A percentile compares a stretch with the other conserved stretches of the same genome.
Evolutionary conservation across 495 filamentous ascomycete species (phyloP).

Genomic region (Oidiodendron maius): DNA sequence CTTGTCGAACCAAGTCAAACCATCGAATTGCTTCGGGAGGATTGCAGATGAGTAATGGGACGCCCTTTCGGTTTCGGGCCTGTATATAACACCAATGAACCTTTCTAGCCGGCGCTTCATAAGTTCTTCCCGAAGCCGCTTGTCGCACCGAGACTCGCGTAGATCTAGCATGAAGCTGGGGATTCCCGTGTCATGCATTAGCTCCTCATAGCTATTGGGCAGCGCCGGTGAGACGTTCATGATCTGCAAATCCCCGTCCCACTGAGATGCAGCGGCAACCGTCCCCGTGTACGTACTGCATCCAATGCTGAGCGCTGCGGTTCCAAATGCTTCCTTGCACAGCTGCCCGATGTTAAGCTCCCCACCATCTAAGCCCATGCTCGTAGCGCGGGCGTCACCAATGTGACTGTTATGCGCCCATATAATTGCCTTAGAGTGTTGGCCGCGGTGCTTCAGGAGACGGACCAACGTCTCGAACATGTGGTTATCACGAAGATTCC

Average conservation of each 20-base stretch:
- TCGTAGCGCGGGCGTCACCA: conserved; percentile 52
- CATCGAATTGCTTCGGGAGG: conserved; percentile 52
- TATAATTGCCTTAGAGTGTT: conserved; percentile 43
- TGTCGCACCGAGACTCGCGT: conserved; percentile 30
- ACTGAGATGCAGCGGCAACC: conserved; percentile 49
- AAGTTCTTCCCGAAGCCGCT: conserved; percentile 34
- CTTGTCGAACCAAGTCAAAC: conserved; percentile 50
- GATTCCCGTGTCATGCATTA: conserved; percentile 29
- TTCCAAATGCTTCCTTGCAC: conserved; percentile 43
- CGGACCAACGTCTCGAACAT: conserved; percentile 51
- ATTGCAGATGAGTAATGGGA: conserved; percentile 51
- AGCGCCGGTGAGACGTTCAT: conserved; percentile 23
- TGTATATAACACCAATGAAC: conserved; percentile 58
- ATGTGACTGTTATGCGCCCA: conserved; percentile 59
- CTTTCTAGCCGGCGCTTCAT: conserved; percentile 38
- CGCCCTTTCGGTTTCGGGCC: conserved; percentile 45
- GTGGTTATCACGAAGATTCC: conserved; percentile 53
- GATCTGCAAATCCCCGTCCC: conserved; percentile 31
- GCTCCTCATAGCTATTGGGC: conserved; percentile 28
- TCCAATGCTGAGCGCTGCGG: conserved; percentile 43
- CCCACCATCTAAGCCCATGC: conserved; percentile 42
- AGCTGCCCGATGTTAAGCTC: conserved; percentile 54
- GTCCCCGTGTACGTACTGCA: conserved; percentile 50
- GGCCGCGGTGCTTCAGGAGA: conserved; percentile 36
- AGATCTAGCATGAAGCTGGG: conserved; percentile 26